Base-by-base conservation (phyloP, 345 rosid genomes). In the Eucalyptus pumila region DNA sequence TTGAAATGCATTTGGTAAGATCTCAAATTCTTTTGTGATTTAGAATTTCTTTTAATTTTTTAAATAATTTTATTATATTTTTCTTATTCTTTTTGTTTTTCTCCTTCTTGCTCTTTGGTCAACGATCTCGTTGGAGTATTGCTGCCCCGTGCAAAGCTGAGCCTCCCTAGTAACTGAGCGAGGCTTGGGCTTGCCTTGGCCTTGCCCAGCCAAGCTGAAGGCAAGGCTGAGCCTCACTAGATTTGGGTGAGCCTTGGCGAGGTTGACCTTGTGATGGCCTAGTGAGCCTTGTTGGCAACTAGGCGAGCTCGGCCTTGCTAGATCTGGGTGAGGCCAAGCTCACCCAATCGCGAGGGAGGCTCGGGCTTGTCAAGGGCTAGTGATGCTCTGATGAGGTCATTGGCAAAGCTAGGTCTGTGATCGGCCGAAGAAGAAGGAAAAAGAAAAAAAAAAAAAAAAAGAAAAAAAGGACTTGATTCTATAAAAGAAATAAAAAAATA, bases 301-400 rank as follows among this genome's bases (percentile, higher is more conserved):
- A 51, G 23, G 56, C 0, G 23, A 51, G 56, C 2, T 51, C 2
- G 9, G 9, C 56, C 23, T 51, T 16, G 23, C 2, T 1, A 51
- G 4, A 51, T 51, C 0, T 51, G 9, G 0, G 56, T 2, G 1
- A 51, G 56, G 10, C 1, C 0, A 4, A 52, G 24, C 10, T 52
- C 24, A 1, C 1, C 24, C 2, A 19, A 52, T 52, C 0, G 4
- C 5, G 0, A 0, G 2, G 10, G 5, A 52, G 58, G 58, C 24
- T 52, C 0, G 0, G 5, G 24, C 10, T 52, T 1, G 24, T 52
- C 0, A 52, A 2, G 24, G 24, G 56, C 0, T 19, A 10, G 4
- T 19, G 24, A 52, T 52, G 9, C 24, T 52, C 0, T 1, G 5
- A 52, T 2, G 24, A 52, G 56, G 1, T 52, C 10, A 2, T 52